Base-by-base conservation (phyloP, 2,329 filamentous ascomycete species). In the Fonsecaea erecta region DNA sequence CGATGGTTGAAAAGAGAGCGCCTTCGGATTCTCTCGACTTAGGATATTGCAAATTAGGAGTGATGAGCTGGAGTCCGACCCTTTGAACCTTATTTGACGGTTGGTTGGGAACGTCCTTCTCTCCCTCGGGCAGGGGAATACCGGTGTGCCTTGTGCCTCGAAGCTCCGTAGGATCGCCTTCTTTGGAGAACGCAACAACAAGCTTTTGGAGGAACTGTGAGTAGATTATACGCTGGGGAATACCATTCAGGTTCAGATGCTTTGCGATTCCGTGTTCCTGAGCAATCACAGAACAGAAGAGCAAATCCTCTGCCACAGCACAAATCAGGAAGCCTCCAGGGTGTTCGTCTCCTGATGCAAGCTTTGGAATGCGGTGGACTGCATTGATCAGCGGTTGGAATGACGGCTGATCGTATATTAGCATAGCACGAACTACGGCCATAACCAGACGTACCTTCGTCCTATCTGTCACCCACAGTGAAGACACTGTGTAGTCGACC, bases 301-400 rank as follows among this genome's bases (percentile, higher is more conserved):
- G 74, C 64, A 85, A 75, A 28, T 81, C 76, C 11, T 78, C 77
- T 28, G 81, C 80, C 18, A 80, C 78, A 54, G 83, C 78, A 43
- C 79, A 82, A 51, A 84, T 79, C 9, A 85, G 72, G 40, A 81
- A 79, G 1, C 79, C 79, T 14, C 75, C 74, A 11, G 81, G 71
- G 14, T 70, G 70, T 21, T 71, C 71, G 40, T 52, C 71, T 63
- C 14, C 71, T 59, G 12, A 66, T 28, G 7, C 65, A 67, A 46
- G 71, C 35, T 52, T 78, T 74, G 68, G 63, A 55, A 80, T 73
- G 14, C 78, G 74, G 26, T 75, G 70, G 37, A 77, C 75, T 21
- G 77, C 72, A 57, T 76, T 73, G 32, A 81, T 68, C 24, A 62
- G 21, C 1, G 59, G 64, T 26, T 55, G 57, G 9, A 40, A 32